Conservation (phyloP, 148 eudicot species). For the Arbutus unedo region DNA sequence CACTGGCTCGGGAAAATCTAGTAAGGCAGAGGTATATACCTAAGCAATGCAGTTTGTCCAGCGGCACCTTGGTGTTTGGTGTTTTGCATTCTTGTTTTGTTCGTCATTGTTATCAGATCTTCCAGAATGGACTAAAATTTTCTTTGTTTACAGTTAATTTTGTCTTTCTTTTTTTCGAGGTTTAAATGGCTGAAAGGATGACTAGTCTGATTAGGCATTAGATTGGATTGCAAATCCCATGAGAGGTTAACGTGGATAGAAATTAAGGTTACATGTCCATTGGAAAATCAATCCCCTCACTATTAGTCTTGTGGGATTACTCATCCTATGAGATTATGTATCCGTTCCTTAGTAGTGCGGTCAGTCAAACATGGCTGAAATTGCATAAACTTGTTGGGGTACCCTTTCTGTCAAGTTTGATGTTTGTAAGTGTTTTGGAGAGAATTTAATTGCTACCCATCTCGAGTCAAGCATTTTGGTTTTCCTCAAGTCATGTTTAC, state of each 20-base stretch:
- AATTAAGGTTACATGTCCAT: background rate
- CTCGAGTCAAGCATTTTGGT: background rate
- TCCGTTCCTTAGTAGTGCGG: background rate
- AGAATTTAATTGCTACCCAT: background rate
- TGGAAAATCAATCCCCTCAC: background rate
- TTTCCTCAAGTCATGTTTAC: background rate
- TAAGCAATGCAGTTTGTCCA: conserved; percentile 4
- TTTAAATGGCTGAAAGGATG: background rate
- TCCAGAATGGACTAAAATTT: background rate
- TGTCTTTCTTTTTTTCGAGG: background rate
- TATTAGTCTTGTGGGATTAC: background rate
- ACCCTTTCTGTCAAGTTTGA: background rate
- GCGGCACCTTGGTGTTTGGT: conserved; percentile 4
- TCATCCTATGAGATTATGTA: background rate
- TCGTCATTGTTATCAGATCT: background rate
- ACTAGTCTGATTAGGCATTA: background rate
- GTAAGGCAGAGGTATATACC: conserved; percentile 64
- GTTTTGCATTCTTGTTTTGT: background rate
- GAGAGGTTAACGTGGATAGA: background rate
- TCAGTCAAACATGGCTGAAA: background rate
- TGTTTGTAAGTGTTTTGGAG: background rate
- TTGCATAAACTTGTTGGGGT: background rate
- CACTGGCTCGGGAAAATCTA: conserved; percentile 52
- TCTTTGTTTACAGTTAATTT: background rate
- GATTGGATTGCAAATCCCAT: background rate